phyloP scores from a whole-genome alignment of 2,329 filamentous ascomycete genomes.

The Mycogone perniciosa region DNA sequence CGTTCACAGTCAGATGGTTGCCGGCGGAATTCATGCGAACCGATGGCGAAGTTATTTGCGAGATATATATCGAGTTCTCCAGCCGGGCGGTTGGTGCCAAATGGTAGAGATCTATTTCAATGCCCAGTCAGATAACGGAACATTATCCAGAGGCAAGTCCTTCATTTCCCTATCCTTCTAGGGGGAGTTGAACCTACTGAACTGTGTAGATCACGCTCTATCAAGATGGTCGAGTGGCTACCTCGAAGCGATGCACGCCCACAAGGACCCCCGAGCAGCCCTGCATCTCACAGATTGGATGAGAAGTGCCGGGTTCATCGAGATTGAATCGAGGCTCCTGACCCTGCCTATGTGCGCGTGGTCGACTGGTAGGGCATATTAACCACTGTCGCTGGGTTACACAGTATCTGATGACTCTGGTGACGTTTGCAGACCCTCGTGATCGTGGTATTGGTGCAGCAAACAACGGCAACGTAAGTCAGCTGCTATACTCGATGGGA shows the following conservation, averaged over 20 bases:
- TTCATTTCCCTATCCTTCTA: neutral
- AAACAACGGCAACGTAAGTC: slow-evolving; percentile 49
- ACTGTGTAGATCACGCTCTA: slow-evolving; percentile 52
- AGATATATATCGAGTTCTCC: slow-evolving; percentile 67
- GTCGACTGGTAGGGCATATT: slow-evolving; percentile 49
- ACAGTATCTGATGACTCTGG: neutral
- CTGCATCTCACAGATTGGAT: slow-evolving; percentile 54
- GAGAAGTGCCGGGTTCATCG: slow-evolving; percentile 57
- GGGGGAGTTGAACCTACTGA: slow-evolving; percentile 1
- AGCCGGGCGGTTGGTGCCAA: slow-evolving; percentile 76
- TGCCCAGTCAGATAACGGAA: slow-evolving; percentile 78
- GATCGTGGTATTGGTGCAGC: slow-evolving; percentile 46
- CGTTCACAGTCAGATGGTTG: slow-evolving; percentile 70
- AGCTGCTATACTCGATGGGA: slow-evolving; percentile 48
- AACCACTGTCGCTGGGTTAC: neutral
- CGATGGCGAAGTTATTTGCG: slow-evolving; percentile 71
- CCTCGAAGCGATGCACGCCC: slow-evolving; percentile 52
- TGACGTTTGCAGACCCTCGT: slow-evolving; percentile 36
- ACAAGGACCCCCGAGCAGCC: slow-evolving; percentile 61
- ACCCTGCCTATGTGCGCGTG: slow-evolving; percentile 64
- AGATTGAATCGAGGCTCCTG: slow-evolving; percentile 60
- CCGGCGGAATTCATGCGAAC: slow-evolving; percentile 62
- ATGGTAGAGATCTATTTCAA: slow-evolving; percentile 85
- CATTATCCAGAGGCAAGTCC: slow-evolving; percentile 54
- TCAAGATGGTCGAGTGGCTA: slow-evolving; percentile 62